Base-by-base conservation (phyloP, 208 protist genomes). In the Trypanosoma boissoni region DNA sequence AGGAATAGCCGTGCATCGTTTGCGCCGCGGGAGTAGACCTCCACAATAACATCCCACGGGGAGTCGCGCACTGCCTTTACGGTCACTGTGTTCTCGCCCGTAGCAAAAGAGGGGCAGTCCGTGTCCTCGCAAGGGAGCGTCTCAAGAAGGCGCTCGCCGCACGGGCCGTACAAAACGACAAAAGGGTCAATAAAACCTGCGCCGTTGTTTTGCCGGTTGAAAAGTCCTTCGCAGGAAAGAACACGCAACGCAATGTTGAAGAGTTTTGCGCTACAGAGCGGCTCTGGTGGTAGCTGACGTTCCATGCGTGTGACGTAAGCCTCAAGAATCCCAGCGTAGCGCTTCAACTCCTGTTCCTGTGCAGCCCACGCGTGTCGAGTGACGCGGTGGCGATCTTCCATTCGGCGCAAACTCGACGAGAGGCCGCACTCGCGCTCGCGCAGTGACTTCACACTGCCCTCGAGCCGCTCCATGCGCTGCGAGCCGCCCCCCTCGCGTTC, bases 81-180 rank as follows among this genome's bases (percentile, higher is more conserved):
- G 2, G 41, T 58, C 20, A 60, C 66, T 45, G 28, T 12, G 24
- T 71, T 54, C 0, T 69, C 71, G 16, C 8, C 23, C 21, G 37
- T 24, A 36, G n/a, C 48, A 53, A 74, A 73, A 32, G 31, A n/a
- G 1, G 70, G 71, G n/a, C 23, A 58, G 20, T 53, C 41, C 10
- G 71, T 77, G 50, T 69, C 56, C 18, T 58, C 49, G 21, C 58
- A 45, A 6, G 71, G 64, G 18, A 56, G 10, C n/a, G 71, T 77
- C 31, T 73, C 58, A 8, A 66, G 39, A 31, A 48, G 29, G 10
- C 52, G 54, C 50, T 61, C 57, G 1, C 71, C 71, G 46, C 21
- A 62, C 43, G 60, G 64, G n/a, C 51, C 54, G 18, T 54, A 62
- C 4, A 77, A 6, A 9, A 64, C 45, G 5, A 77, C 64, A 58